These are phyloP conservation scores for Tinospora cordifolia DNA, from an alignment of 164 flowering plant species.

Conservation along the genomic window DNA sequence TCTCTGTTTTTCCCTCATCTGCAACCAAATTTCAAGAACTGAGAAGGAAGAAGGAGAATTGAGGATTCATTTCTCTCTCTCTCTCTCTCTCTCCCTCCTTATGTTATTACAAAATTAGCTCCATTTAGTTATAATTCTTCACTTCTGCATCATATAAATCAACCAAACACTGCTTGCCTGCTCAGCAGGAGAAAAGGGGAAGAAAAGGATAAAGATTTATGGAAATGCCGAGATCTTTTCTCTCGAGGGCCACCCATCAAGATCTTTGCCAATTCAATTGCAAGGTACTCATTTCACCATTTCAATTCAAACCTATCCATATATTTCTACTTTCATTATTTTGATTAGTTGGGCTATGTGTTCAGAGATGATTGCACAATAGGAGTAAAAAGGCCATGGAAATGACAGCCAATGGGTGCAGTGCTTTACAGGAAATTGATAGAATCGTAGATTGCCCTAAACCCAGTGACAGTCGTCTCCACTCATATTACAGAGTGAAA, in stretches of 20 bases:
- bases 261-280: constrained; percentile 18
- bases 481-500: constrained; percentile 56
- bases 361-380: constrained; percentile 67
- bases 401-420: constrained; percentile 79
- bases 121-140: not conserved
- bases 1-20: no score
- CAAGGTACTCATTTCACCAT: constrained; percentile 6
- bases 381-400: constrained; percentile 86
- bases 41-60: no score
- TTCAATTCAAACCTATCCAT: not conserved
- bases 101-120: no score
- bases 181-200: not conserved
- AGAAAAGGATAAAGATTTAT: not conserved
- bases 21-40: no score
- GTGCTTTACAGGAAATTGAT: constrained; percentile 82
- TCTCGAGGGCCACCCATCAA: constrained; percentile 12
- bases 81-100: no score
- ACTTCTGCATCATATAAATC: not conserved
- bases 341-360: not conserved
- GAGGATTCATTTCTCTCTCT: no score
- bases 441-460: constrained; percentile 76
- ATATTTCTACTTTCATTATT: not conserved
- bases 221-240: constrained; percentile 29
- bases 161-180: not conserved
- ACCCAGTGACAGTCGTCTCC: constrained; percentile 67